These are phyloP conservation scores for Populus nigra DNA, from an alignment of 345 rosid species.

Conservation along the genomic window DNA sequence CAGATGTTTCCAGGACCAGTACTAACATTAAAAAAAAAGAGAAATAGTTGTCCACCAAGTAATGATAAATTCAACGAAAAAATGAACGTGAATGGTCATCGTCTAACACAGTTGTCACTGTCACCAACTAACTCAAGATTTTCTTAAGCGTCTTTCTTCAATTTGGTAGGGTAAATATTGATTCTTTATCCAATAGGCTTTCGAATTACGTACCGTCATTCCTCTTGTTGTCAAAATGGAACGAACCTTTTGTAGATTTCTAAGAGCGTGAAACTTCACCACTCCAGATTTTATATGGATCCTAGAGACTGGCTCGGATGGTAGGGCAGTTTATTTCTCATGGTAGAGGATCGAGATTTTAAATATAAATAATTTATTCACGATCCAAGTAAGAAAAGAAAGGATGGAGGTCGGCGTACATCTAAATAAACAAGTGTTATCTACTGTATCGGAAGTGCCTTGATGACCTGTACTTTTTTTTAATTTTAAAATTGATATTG, in stretches of 20 bases:
- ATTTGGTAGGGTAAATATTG: no score
- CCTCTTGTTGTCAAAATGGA: not conserved
- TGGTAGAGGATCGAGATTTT: no score
- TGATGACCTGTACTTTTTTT: not conserved
- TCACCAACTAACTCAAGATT: no score
- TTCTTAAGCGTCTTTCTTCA: not conserved
- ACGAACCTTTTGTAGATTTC: not conserved
- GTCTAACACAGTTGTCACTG: no score
- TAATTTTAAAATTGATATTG: conserved; percentile 17
- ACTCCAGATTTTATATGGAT: not conserved
- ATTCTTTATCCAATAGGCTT: not conserved
- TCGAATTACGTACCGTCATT: no score
- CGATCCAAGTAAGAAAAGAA: not conserved
- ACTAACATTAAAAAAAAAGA: not conserved
- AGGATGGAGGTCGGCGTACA: no score
- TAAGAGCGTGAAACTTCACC: not conserved
- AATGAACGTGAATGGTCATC: no score
- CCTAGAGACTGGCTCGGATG: no score
- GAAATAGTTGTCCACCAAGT: not conserved
- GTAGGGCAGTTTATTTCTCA: no score
- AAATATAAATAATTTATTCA: no score
- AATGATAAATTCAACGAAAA: not conserved
- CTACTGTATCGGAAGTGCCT: not conserved
- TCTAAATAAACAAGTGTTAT: not conserved
- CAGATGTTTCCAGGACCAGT: not conserved